Evolutionary conservation across 768 basidiomycete species (phyloP), one percentile per base, ranked within the genome.

Genomic region (Leccinellum luteum): DNA sequence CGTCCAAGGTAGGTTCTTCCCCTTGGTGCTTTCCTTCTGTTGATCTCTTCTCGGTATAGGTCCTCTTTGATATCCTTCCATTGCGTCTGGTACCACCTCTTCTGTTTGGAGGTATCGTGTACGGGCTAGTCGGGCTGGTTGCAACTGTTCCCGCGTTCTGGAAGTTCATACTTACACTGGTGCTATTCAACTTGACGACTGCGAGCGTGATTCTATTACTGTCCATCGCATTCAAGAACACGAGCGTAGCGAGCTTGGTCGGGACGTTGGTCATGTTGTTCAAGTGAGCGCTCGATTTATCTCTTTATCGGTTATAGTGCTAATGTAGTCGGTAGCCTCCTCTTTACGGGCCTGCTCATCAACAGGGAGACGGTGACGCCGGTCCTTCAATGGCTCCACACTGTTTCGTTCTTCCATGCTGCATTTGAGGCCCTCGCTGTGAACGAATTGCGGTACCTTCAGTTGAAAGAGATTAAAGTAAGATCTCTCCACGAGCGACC

Each of bases 351-450:
- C 5, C 75, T 98, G 55, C 78, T 98, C 59, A 94, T 99, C 75
- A 99, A 98, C 74, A 87, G 94, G 49, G 90, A 94, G 59, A 88
- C 89, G 27, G 84, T 98, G 13, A 79, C 84, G 0, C 79, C 80
- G 0, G 79, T 77, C 35, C 77, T 97, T 51, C 85, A 83, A 57
- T 97, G 93, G 91, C 75, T 99, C 58, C 90, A 94, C 69, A 94
- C 89, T 0, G 68, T 92, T 6, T 97, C 94, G 6, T 98, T 98
- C 81, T 99, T 97, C 87, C 97, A 99, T 75, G 96, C 97, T 23
- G 97, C 92, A 0, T 98, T 94, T 64, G 97, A 99, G 75, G 95
- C 92, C 1, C 81, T 99, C 38, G 87, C 95, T n/a, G 97, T 99
- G 56, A 99, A 98, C 69, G 97, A 99, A 72, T 78, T 99, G 56